phyloP scores from a whole-genome alignment of 2,329 filamentous ascomycete species.

The Cadophora luteo-olivacea region DNA sequence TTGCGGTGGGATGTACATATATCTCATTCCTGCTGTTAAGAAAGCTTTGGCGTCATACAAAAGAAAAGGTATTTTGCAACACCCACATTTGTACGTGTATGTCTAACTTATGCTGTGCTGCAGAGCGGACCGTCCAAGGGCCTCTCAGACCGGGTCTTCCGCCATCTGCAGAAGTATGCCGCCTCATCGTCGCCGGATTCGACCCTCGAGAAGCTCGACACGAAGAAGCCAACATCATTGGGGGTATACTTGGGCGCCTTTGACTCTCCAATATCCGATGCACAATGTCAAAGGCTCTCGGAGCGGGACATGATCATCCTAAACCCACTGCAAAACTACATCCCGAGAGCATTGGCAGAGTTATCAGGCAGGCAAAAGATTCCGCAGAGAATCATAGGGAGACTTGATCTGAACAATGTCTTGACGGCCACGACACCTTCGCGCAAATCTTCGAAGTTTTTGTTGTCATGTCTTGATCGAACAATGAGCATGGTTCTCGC shows the following conservation, averaged over 20 bases:
- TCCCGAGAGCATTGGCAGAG: slow-evolving; percentile 25
- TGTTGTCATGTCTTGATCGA: slow-evolving; percentile 24
- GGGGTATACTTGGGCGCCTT: slow-evolving; percentile 43
- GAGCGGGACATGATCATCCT: slow-evolving; percentile 28
- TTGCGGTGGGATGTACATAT: slow-evolving; percentile 38
- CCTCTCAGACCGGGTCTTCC: not conserved
- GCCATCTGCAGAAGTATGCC: slow-evolving; percentile 28
- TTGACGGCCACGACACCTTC: not conserved
- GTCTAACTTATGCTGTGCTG: not conserved
- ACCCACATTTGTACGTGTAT: not conserved
- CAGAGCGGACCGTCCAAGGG: slow-evolving; percentile 5
- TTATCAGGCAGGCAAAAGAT: slow-evolving; percentile 28
- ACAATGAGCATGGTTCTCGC: slow-evolving; percentile 38
- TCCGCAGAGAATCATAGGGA: slow-evolving; percentile 42
- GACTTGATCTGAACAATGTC: slow-evolving; percentile 39
- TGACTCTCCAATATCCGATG: slow-evolving; percentile 18
- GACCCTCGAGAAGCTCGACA: slow-evolving; percentile 21
- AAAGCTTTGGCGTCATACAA: slow-evolving; percentile 38
- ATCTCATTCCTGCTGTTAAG: slow-evolving; percentile 41
- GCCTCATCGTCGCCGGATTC: slow-evolving; percentile 13
- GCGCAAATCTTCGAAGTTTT: not conserved
- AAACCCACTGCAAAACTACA: slow-evolving; percentile 25
- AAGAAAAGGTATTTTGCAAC: slow-evolving; percentile 10
- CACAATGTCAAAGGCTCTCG: slow-evolving; percentile 21
- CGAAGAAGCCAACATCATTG: slow-evolving; percentile 36